phyloP scores from a whole-genome alignment of 2,329 filamentous ascomycete genomes.

The Pezicula rhizophila region DNA sequence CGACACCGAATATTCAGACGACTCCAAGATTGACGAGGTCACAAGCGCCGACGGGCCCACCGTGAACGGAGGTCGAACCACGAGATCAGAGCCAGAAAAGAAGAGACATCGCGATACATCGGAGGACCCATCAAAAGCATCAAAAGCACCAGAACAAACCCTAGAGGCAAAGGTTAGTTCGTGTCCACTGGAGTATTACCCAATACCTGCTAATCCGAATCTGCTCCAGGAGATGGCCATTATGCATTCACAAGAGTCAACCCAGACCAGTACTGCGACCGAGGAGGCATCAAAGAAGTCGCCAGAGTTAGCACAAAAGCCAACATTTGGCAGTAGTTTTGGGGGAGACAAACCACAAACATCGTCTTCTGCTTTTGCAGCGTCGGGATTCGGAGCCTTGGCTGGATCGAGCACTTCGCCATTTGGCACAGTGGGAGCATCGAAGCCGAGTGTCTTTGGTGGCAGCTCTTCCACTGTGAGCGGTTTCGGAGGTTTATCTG shows the following conservation, averaged over 20 bases:
- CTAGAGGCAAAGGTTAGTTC: not conserved
- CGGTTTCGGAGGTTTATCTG: slow-evolving; percentile 40
- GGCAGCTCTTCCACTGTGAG: slow-evolving; percentile 29
- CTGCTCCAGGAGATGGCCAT: not conserved
- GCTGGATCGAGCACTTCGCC: slow-evolving; percentile 55
- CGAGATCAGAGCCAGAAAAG: slow-evolving; percentile 56
- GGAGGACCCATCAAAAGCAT: slow-evolving; percentile 27
- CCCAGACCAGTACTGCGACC: not conserved
- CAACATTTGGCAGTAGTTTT: slow-evolving; percentile 14
- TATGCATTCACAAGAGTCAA: not conserved
- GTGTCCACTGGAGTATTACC: slow-evolving; percentile 9
- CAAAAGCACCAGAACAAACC: not conserved
- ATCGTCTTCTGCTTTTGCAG: slow-evolving; percentile 58
- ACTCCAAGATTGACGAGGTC: slow-evolving; percentile 27
- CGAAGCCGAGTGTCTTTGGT: slow-evolving; percentile 45
- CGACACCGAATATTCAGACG: slow-evolving; percentile 32
- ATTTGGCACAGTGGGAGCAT: slow-evolving; percentile 51
- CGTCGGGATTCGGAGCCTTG: slow-evolving; percentile 63
- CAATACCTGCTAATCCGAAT: not conserved
- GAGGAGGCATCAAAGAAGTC: slow-evolving; percentile 14
- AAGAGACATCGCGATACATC: slow-evolving; percentile 52
- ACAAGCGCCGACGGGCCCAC: slow-evolving; percentile 36
- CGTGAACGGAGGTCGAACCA: slow-evolving; percentile 22
- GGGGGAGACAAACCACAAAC: slow-evolving; percentile 32
- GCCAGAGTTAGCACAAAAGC: slow-evolving; percentile 10